These are phyloP conservation scores for Schizothecium vesticola DNA, from an alignment of 495 filamentous ascomycete species.

Conservation along the genomic window DNA sequence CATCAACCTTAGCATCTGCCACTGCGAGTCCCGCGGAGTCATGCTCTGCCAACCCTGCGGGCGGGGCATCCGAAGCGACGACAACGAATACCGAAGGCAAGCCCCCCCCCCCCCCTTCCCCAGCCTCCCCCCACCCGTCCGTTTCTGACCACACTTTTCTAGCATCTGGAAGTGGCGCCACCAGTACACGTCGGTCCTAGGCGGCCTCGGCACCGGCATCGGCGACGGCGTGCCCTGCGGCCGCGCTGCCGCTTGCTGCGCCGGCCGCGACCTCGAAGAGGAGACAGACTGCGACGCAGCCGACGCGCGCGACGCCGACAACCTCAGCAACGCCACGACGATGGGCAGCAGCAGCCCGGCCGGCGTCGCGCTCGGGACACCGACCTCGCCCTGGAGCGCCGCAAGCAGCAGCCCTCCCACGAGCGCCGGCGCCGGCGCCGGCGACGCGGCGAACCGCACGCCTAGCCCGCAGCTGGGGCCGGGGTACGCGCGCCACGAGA, in stretches of 20 bases:
- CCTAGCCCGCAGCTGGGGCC: slow-evolving; percentile 43
- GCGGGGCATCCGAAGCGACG: slow-evolving; percentile 56
- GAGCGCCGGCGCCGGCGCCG: slow-evolving; percentile 5
- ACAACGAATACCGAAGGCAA: slow-evolving; percentile 62
- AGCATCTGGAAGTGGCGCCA: slow-evolving; percentile 85
- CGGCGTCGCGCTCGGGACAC: too few relatives aligned
- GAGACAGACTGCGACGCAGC: slow-evolving; percentile 74
- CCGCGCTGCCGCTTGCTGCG: slow-evolving; percentile 62
- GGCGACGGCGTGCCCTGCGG: slow-evolving; percentile 86
- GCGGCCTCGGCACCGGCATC: slow-evolving; percentile 78
- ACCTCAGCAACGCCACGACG: slow-evolving; percentile 6
- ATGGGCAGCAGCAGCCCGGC: not conserved
- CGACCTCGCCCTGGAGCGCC: not conserved
- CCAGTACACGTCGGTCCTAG: slow-evolving; percentile 73
- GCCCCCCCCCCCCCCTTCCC: not conserved
- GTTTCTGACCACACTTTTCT: not conserved
- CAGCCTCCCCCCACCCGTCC: not conserved
- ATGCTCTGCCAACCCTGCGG: slow-evolving; percentile 84
- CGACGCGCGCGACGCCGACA: slow-evolving; percentile 40
- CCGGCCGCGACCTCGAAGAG: slow-evolving; percentile 65
- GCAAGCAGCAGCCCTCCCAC: not conserved
- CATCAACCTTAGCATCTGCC: slow-evolving; percentile 60
- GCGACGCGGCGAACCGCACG: slow-evolving; percentile 24
- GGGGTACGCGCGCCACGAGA: slow-evolving; percentile 77
- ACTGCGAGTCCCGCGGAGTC: slow-evolving; percentile 53